These are phyloP conservation scores for Saturnispora sanitii DNA, from an alignment of 805 yeast genomes.

Conservation along the genomic window DNA sequence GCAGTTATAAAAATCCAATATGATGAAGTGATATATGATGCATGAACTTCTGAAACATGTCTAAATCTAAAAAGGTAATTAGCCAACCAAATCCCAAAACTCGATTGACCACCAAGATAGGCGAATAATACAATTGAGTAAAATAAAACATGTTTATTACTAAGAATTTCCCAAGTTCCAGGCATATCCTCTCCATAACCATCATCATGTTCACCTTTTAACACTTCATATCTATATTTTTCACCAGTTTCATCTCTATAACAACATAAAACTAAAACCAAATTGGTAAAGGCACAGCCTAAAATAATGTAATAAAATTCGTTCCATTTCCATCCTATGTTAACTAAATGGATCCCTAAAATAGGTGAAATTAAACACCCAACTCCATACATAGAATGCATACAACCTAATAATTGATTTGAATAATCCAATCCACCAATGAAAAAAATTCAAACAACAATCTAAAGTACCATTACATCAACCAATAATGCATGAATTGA, in stretches of 20 bases:
- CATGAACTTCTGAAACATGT: constrained; percentile 25
- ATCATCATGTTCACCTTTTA: constrained; percentile 11
- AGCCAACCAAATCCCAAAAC: constrained; percentile 46
- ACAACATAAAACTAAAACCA: constrained; percentile 20
- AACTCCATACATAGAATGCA: constrained; percentile 45
- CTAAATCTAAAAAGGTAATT: constrained; percentile 37
- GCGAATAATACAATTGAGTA: constrained; percentile 35
- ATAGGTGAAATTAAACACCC: constrained; percentile 46
- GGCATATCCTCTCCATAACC: constrained; percentile 10
- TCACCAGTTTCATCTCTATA: constrained; percentile 37
- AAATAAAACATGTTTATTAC: constrained; percentile 30
- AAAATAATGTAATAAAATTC: constrained; percentile 34
- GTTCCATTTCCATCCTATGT: constrained; percentile 34
- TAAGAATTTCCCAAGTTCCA: constrained; percentile 18
- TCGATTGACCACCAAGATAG: constrained; percentile 44
- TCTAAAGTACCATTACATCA: constrained; percentile 49
- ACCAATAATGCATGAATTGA: constrained; percentile 36
- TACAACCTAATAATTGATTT: constrained; percentile 40
- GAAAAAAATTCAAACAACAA: constrained; percentile 46
- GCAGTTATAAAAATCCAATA: constrained; percentile 44
- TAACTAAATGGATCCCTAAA: constrained; percentile 32
- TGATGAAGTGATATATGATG: constrained; percentile 40
- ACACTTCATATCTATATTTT: constrained; percentile 29
- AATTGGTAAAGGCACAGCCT: constrained; percentile 19
- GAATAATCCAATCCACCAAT: constrained; percentile 37